phyloP scores from a whole-genome alignment of 495 filamentous ascomycete species.

The Penicillium egyptiacum region DNA sequence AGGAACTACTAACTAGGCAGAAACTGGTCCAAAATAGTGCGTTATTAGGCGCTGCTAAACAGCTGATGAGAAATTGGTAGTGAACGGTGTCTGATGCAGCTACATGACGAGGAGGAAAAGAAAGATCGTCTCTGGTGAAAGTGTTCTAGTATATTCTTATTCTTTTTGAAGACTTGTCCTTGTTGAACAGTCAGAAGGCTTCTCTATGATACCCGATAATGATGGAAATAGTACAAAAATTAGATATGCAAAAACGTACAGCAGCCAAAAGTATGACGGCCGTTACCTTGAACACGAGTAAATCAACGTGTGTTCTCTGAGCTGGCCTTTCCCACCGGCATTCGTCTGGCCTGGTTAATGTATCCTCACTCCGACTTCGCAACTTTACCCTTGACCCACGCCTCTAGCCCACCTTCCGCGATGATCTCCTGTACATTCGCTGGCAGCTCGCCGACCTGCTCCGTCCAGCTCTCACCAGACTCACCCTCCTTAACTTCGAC shows the following conservation, averaged over 20 bases:
- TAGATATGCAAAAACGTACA: background rate
- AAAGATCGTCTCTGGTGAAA: background rate
- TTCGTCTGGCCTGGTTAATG: no score
- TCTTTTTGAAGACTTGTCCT: background rate
- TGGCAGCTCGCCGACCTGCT: conserved; percentile 82
- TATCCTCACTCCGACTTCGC: conserved; percentile 7
- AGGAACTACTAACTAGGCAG: no score
- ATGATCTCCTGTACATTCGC: conserved; percentile 91
- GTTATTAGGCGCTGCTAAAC: no score
- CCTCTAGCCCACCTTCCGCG: conserved; percentile 70
- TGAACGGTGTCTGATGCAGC: no score
- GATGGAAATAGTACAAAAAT: background rate
- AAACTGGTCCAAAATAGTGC: no score
- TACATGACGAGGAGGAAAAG: background rate
- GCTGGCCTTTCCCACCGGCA: background rate
- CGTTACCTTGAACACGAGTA: background rate
- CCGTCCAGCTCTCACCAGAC: conserved; percentile 63
- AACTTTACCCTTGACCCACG: conserved; percentile 79
- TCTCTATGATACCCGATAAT: background rate
- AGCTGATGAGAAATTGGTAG: no score
- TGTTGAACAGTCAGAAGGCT: background rate
- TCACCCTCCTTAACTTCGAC: conserved; percentile 71
- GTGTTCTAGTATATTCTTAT: background rate
- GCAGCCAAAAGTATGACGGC: background rate
- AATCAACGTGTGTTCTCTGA: background rate